A percentile compares a stretch with the other conserved stretches of the same genome.
These are phyloP conservation scores for Ceratocystis destructans DNA, from an alignment of 2,329 filamentous ascomycete species.

Conservation along the genomic window DNA sequence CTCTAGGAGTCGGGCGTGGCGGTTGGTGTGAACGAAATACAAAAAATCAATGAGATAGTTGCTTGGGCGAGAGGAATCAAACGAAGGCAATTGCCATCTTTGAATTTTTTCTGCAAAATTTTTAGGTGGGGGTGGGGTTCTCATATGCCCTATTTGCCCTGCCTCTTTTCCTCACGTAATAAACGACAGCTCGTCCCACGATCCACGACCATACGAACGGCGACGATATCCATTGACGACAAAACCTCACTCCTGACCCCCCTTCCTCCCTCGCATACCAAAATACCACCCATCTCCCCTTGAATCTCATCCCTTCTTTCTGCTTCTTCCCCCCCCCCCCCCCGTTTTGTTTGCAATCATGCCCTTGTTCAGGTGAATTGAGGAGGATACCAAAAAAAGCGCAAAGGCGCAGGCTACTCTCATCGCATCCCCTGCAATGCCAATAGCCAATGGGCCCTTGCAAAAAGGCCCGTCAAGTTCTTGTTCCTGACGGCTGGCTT, in stretches of 20 bases:
- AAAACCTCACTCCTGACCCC: background rate
- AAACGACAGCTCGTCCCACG: too few relatives aligned
- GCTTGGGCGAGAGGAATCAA: too few relatives aligned
- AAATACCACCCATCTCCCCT: background rate
- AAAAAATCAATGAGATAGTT: too few relatives aligned
- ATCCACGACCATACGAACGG: too few relatives aligned
- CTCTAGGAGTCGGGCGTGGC: background rate
- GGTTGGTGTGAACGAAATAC: too few relatives aligned
- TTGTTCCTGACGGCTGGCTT: conserved; percentile 6
- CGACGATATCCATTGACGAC: background rate
- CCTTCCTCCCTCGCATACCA: background rate
- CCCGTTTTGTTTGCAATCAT: background rate
- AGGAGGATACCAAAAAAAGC: conserved; percentile 7
- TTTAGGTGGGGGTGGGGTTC: too few relatives aligned
- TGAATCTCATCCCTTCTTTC: conserved; percentile 2
- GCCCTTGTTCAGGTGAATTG: conserved; percentile 1
- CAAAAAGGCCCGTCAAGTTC: conserved; percentile 7
- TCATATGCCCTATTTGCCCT: too few relatives aligned
- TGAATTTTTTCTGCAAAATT: too few relatives aligned
- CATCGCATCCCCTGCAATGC: background rate
- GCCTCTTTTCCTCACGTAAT: too few relatives aligned
- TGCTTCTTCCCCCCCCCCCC: background rate
- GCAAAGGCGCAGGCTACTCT: background rate
- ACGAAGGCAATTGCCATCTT: too few relatives aligned
- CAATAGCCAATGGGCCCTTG: conserved; percentile 2